Percentiles rank a stretch among this genome's conserved stretches.
Evolutionary conservation across 768 basidiomycete genomes (phyloP).

Genomic region (Phylloporus sp.): DNA sequence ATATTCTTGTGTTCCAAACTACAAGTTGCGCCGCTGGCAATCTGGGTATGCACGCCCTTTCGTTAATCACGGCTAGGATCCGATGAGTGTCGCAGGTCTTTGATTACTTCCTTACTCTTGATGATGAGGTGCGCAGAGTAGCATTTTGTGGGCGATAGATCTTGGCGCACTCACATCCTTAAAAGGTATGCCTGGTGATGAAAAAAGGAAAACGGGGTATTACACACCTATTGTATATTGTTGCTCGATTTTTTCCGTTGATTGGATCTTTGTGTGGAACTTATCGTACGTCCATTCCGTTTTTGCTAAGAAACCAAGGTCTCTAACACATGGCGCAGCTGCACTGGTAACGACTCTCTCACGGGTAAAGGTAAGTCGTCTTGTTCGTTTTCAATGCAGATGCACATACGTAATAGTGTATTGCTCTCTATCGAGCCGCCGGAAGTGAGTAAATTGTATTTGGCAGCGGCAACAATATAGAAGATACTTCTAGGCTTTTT

Average conservation of each 20-base stretch:
- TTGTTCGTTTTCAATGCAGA: background rate
- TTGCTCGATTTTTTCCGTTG: constrained; percentile 7
- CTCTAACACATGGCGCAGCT: background rate
- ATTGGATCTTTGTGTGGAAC: constrained; percentile 2
- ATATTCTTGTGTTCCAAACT: no score
- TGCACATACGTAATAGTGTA: constrained; percentile 1
- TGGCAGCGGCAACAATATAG: background rate
- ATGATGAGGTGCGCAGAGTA: constrained; percentile 2
- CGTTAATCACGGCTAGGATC: background rate
- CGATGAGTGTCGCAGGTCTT: constrained; percentile 1
- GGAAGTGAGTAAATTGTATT: background rate
- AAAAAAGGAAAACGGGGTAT: constrained; percentile 4
- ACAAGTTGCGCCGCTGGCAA: constrained; percentile 8
- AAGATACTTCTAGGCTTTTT: background rate
- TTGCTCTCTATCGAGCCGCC: constrained; percentile 4
- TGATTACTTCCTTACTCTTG: constrained; percentile 7
- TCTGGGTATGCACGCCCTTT: constrained; percentile 2
- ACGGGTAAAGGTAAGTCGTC: background rate
- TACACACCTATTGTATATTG: constrained; percentile 9
- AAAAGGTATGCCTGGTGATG: constrained; percentile 5
- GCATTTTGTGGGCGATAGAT: background rate
- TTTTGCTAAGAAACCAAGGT: background rate
- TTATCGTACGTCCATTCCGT: constrained; percentile 1
- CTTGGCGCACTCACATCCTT: background rate
- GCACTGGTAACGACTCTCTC: background rate